Evolutionary conservation across 2,329 filamentous ascomycete species (phyloP), one percentile per base, ranked within the genome.

Genomic region (Trichoderma guizhouense): DNA sequence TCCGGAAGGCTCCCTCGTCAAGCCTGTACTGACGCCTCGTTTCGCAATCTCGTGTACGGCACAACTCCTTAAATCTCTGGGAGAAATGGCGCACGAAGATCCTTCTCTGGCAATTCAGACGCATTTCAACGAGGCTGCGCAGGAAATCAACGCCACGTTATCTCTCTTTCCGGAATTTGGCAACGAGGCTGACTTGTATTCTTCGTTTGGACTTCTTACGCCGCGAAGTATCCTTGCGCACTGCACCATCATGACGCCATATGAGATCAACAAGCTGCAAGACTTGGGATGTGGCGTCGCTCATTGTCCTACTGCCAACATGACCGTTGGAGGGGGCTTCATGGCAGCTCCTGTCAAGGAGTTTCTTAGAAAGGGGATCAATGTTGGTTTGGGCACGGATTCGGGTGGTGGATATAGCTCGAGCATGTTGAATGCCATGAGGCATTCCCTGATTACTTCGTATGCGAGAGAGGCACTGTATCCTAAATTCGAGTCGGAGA

Each of bases 301-400:
- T 0, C 90, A 92, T 76, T 92, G 90, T 72, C 90, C 90, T 0
- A 85, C 89, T 1, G 84, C 89, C 11, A 92, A 91, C 77, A 91
- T 90, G 81, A 90, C 88, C 0, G 84, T 88, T 0, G 87, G 87
- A 2, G 87, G 86, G 18, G 90, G 87, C 24, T 90, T 88, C 79
- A 89, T 90, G 89, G 86, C 86, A 0, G 89, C 88, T 0, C 88
- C 86, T 0, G 81, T 92, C 7, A 83, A 88, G 1, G 84, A 88
- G 28, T 90, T 90, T 68, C 80, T 92, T 6, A 78, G 82, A 0
- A 81, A 83, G 2, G 88, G 85, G 1, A 87, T 92, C 76, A 90
- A 91, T 72, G 88, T 92, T n/a, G 90, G 90, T 0, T 79, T 92
- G 0, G 90, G 90, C 0, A 92, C 90, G 0, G 90, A 92, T 74